Base-by-base conservation (phyloP, 352 stramenopile species). In the Pythium inflatum region DNA sequence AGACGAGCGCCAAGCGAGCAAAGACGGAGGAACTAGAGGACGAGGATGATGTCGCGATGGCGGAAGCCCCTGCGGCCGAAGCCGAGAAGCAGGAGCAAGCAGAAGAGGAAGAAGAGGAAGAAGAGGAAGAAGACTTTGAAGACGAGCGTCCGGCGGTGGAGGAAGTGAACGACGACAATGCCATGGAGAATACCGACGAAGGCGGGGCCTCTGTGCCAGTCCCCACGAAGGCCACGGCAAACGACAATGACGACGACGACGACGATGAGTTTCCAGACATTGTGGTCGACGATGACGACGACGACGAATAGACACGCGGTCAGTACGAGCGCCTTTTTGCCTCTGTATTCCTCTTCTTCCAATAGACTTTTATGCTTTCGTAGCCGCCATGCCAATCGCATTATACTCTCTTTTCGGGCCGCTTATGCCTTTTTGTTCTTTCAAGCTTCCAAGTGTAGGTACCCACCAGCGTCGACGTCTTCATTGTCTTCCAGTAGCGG, bases 261-360 rank as follows among this genome's bases (percentile, higher is more conserved):
- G 60, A 67, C 31, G 60, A 62, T 33, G 86, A 94, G 59, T 93
- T 95, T 64, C 88, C 88, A 1, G 85, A 95, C 51, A 95, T 95
- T 63, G 83, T 95, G 13, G 78, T 85, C 45, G 85, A 90, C 61
- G n/a, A n/a, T n/a, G 85, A 94, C 55, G 78, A 87, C 14, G 81
- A 83, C 27, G 77, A 89, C 46, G 71, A 80, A 53, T 85, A 85
- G 36, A 43, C n/a, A n/a, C n/a, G n/a, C n/a, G n/a, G n/a, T n/a
- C n/a, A n/a, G n/a, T n/a, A n/a, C n/a, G n/a, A n/a, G n/a, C n/a
- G n/a, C n/a, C n/a, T n/a, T n/a, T n/a, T n/a, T n/a, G n/a, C n/a
- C n/a, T n/a, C n/a, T n/a, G n/a, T n/a, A n/a, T n/a, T n/a, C n/a
- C n/a, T n/a, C n/a, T n/a, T n/a, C n/a, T n/a, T n/a, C n/a, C n/a